A percentile compares a stretch with the other conserved stretches of the same genome.
These are phyloP conservation scores for Fusarium siculi DNA, from an alignment of 2,329 filamentous ascomycete species.

Conservation along the genomic window DNA sequence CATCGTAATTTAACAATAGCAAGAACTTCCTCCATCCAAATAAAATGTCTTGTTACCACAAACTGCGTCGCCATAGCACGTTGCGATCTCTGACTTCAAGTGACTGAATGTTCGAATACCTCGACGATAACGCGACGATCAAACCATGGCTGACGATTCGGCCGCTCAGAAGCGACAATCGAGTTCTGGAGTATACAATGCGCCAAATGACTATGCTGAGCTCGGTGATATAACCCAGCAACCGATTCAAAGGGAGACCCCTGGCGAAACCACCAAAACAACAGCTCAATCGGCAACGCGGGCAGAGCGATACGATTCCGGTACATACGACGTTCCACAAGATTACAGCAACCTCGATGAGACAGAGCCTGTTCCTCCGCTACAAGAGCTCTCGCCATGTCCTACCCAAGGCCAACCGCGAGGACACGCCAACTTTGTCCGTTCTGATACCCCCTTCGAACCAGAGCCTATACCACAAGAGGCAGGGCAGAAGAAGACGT, in stretches of 20 bases:
- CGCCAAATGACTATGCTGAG: slow-evolving; percentile 1
- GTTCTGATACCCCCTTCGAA: not conserved
- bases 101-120: not conserved
- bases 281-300: not conserved
- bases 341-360: slow-evolving; percentile 58
- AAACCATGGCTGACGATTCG: slow-evolving; percentile 8
- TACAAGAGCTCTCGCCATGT: slow-evolving; percentile 5
- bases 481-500: slow-evolving; percentile 48
- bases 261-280: not conserved
- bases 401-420: slow-evolving; percentile 2
- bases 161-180: not conserved
- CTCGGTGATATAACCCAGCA: not conserved
- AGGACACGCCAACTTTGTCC: slow-evolving; percentile 12
- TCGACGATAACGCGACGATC: not conserved
- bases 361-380: slow-evolving; percentile 32
- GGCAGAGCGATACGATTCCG: slow-evolving; percentile 10
- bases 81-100: not conserved
- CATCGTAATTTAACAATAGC: not conserved
- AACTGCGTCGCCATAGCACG: not conserved
- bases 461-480: slow-evolving; percentile 19
- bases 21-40: not conserved
- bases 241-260: not conserved
- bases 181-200: slow-evolving; percentile 1
- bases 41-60: slow-evolving; percentile 5
- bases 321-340: slow-evolving; percentile 43